These are phyloP conservation scores for Pichia paraexigua DNA, from an alignment of 805 yeast genomes.

Conservation along the genomic window DNA sequence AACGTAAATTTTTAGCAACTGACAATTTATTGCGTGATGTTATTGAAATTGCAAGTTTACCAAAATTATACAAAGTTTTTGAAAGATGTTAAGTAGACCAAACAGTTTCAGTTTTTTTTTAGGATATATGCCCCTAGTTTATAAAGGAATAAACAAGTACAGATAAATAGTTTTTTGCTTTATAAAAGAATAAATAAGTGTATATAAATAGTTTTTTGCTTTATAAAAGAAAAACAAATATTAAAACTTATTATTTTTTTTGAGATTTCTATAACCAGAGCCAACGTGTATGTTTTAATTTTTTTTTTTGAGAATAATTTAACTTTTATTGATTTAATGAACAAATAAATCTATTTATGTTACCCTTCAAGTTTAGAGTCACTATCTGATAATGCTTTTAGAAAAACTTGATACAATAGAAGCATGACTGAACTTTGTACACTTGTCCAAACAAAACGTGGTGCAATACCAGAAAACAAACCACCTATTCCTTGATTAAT, in stretches of 20 bases:
- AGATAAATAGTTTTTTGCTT: not conserved
- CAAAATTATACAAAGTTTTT: constrained; percentile 85
- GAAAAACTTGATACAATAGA: constrained; percentile 70
- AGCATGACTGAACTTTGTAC: constrained; percentile 93
- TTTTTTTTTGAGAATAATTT: not conserved
- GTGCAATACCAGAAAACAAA: constrained; percentile 91
- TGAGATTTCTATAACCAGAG: not conserved
- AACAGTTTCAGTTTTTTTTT: not conserved
- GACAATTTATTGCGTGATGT: constrained; percentile 42
- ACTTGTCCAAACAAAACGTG: constrained; percentile 94
- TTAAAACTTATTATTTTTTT: no score
- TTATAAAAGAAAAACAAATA: no score
- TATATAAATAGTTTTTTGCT: not conserved
- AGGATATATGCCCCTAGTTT: not conserved
- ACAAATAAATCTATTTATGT: not conserved
- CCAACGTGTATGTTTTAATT: not conserved
- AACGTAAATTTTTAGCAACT: constrained; percentile 59
- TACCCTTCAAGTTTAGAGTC: not conserved
- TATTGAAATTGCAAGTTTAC: constrained; percentile 82
- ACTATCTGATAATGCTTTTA: constrained; percentile 38
- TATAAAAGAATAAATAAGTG: no score
- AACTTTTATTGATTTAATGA: not conserved
- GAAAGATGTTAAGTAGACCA: constrained; percentile 63
- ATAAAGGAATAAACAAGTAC: not conserved
- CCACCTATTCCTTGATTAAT: constrained; percentile 70